phyloP scores from a whole-genome alignment of 1,284 basidiomycete species.

The Trametes polyzona region DNA sequence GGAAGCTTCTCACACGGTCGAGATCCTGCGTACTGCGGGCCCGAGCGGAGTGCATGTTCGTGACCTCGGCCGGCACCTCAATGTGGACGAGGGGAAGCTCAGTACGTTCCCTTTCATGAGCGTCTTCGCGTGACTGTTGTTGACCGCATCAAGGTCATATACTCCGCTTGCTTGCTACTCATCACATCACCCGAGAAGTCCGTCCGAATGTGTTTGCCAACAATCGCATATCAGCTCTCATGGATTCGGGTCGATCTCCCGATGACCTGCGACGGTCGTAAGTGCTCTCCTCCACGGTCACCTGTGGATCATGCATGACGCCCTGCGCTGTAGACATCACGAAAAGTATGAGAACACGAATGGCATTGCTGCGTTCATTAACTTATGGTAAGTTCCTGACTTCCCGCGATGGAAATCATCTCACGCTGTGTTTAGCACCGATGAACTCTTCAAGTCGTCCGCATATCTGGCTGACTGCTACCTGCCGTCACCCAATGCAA shows the following conservation, averaged over 20 bases:
- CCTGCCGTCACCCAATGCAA: slow-evolving; percentile 21
- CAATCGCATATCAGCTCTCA: slow-evolving; percentile 65
- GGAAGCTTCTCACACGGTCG: slow-evolving; percentile 67
- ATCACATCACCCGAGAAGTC: slow-evolving; percentile 68
- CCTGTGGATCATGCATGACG: background rate
- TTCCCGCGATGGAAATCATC: background rate
- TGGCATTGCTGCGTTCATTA: slow-evolving; percentile 68
- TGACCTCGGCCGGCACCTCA: slow-evolving; percentile 46
- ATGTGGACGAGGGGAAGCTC: slow-evolving; percentile 52
- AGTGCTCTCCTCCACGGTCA: slow-evolving; percentile 34
- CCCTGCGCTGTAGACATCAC: slow-evolving; percentile 46
- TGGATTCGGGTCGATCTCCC: slow-evolving; percentile 64
- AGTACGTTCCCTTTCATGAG: slow-evolving; percentile 36
- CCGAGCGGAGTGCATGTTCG: slow-evolving; percentile 58
- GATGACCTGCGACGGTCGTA: slow-evolving; percentile 39
- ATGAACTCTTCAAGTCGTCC: slow-evolving; percentile 74
- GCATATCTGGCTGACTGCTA: slow-evolving; percentile 70
- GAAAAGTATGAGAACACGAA: slow-evolving; percentile 64
- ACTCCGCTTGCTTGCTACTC: slow-evolving; percentile 71
- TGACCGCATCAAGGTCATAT: slow-evolving; percentile 50
- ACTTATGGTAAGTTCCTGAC: slow-evolving; percentile 51
- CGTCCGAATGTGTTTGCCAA: slow-evolving; percentile 68
- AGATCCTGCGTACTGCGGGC: slow-evolving; percentile 66
- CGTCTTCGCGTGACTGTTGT: background rate
- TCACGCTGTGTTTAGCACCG: slow-evolving; percentile 58